Conservation (phyloP, 805 yeast species). For the Yarrowia phangngaensis region DNA sequence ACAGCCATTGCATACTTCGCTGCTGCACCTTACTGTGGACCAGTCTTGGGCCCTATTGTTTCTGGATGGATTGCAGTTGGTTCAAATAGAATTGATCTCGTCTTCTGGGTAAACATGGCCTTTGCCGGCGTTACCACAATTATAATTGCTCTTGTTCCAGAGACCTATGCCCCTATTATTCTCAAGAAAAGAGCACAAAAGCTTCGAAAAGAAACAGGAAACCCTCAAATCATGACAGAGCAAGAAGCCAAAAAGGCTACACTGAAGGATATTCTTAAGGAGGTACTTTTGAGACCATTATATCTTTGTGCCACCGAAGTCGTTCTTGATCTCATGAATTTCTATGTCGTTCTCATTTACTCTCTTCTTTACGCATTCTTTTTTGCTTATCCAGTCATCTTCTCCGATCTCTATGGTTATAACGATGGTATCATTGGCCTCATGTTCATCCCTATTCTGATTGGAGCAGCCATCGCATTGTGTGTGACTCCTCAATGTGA, state of each 20-base stretch:
- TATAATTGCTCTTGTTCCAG: slow-evolving; percentile 64
- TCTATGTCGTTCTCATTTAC: slow-evolving; percentile 82
- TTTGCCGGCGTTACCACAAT: slow-evolving; percentile 85
- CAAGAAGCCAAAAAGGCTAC: slow-evolving; percentile 84
- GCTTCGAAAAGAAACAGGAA: slow-evolving; percentile 76
- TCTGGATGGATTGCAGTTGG: slow-evolving; percentile 79
- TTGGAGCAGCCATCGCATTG: slow-evolving; percentile 77
- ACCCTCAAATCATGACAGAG: slow-evolving; percentile 85
- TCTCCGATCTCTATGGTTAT: slow-evolving; percentile 65
- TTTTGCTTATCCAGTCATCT: slow-evolving; percentile 92
- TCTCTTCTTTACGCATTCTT: slow-evolving; percentile 89
- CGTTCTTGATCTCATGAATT: slow-evolving; percentile 76
- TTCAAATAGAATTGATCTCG: slow-evolving; percentile 57
- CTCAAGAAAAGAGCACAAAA: slow-evolving; percentile 64
- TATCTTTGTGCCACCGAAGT: slow-evolving; percentile 76
- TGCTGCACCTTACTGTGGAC: slow-evolving; percentile 90
- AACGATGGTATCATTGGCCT: slow-evolving; percentile 76
- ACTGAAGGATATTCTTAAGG: slow-evolving; percentile 59
- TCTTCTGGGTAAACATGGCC: slow-evolving; percentile 90
- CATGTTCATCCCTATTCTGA: slow-evolving; percentile 84
- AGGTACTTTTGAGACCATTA: slow-evolving; percentile 71
- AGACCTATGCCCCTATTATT: slow-evolving; percentile 87
- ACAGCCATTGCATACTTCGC: slow-evolving; percentile 88
- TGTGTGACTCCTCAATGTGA: slow-evolving; percentile 73
- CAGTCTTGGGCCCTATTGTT: slow-evolving; percentile 82